Percentiles rank a stretch among this genome's conserved stretches.
Evolutionary conservation across 2,329 filamentous ascomycete genomes (phyloP).

Genomic region (Arthrobotrys musiformis): DNA sequence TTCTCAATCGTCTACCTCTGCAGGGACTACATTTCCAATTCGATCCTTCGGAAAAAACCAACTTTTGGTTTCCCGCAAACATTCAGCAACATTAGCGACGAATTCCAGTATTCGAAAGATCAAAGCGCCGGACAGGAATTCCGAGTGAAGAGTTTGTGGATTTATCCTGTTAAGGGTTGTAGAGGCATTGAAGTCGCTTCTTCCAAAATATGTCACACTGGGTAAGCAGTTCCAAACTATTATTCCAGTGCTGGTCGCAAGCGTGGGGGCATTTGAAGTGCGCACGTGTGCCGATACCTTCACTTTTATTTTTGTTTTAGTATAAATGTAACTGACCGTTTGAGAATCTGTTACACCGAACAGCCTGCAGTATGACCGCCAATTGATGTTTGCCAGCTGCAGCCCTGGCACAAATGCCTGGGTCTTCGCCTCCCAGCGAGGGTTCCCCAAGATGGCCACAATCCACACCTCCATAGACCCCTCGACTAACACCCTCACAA

Average conservation of each 20-base stretch:
- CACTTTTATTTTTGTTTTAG: neutral
- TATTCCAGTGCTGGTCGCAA: no score
- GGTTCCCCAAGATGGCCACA: constrained; percentile 76
- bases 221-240: constrained; percentile 29
- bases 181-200: constrained; percentile 77
- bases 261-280: no score
- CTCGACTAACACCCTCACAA: constrained; percentile 42
- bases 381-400: constrained; percentile 77
- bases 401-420: constrained; percentile 67
- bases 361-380: constrained; percentile 77
- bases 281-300: no score
- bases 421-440: constrained; percentile 77
- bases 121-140: constrained; percentile 62
- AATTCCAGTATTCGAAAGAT: constrained; percentile 66
- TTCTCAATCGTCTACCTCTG: constrained; percentile 30
- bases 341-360: constrained; percentile 31
- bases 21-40: constrained; percentile 40
- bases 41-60: constrained; percentile 22
- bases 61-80: constrained; percentile 33
- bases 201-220: constrained; percentile 69
- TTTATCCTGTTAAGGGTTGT: constrained; percentile 88
- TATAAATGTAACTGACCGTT: neutral
- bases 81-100: constrained; percentile 68
- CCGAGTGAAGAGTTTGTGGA: constrained; percentile 75
- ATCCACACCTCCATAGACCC: constrained; percentile 70